phyloP scores from a whole-genome alignment of 371 early-diverging fungal species.

The Mucor indicus region DNA sequence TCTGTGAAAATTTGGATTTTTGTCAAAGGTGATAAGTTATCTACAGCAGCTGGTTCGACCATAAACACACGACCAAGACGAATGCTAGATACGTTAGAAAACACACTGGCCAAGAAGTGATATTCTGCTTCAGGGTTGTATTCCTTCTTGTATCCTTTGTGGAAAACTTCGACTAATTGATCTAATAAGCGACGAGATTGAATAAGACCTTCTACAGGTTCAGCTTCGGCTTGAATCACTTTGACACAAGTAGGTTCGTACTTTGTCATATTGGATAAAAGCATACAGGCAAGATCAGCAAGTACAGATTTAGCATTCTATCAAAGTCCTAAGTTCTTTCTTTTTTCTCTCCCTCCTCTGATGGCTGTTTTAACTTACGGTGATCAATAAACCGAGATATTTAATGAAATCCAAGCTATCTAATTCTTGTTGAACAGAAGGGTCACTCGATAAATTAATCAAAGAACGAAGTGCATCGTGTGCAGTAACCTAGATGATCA shows the following conservation, averaged over 20 bases:
- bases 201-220: conserved; percentile 41
- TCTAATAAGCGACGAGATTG: conserved; percentile 60
- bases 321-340: conserved; percentile 2
- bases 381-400: conserved; percentile 64
- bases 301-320: conserved; percentile 48
- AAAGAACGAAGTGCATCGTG: conserved; percentile 81
- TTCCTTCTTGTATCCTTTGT: conserved; percentile 68
- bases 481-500: conserved; percentile 60
- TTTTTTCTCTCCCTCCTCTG: not conserved
- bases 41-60: conserved; percentile 52
- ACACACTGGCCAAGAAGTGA: conserved; percentile 87
- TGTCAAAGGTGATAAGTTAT: conserved; percentile 67
- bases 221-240: conserved; percentile 47
- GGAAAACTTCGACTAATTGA: conserved; percentile 86
- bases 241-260: conserved; percentile 53
- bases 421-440: conserved; percentile 55
- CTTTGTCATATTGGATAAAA: conserved; percentile 90
- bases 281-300: conserved; percentile 85
- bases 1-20: conserved; percentile 86
- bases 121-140: conserved; percentile 83
- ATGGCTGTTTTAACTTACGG: conserved; percentile 39
- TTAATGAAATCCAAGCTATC: conserved; percentile 67
- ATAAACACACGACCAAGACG: conserved; percentile 74
- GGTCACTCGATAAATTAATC: conserved; percentile 80
- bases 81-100: conserved; percentile 81